A percentile compares a stretch with the other conserved stretches of the same genome.
These are phyloP conservation scores for Apiotrichum brassicae DNA, from an alignment of 1,284 basidiomycete genomes.

Conservation along the genomic window DNA sequence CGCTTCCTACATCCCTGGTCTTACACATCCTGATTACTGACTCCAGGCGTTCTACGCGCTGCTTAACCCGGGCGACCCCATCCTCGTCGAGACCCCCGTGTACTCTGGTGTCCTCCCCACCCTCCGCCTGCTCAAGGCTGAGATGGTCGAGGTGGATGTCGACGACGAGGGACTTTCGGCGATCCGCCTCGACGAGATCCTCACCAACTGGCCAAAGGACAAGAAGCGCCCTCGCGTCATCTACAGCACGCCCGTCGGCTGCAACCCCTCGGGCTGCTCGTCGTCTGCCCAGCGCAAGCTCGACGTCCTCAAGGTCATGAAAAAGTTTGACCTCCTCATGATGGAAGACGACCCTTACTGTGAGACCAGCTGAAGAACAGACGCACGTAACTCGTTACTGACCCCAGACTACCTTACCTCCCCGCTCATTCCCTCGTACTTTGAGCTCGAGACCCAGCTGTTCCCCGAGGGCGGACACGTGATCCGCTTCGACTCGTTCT, in stretches of 20 bases:
- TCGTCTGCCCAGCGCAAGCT: conserved; percentile 65
- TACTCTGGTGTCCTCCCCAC: conserved; percentile 57
- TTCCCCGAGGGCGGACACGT: conserved; percentile 61
- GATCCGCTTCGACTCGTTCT: conserved; percentile 77
- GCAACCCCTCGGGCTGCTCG: conserved; percentile 78
- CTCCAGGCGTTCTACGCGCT: conserved; percentile 55
- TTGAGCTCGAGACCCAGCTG: conserved; percentile 59
- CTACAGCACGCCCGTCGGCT: conserved; percentile 59
- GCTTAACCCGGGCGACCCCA: conserved; percentile 71
- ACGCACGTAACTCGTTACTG: conserved; percentile 52
- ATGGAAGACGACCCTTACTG: conserved; percentile 82
- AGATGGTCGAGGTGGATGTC: conserved; percentile 69
- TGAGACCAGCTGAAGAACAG: conserved; percentile 12
- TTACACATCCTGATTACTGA: no score
- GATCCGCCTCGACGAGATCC: conserved; percentile 56
- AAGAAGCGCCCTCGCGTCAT: conserved; percentile 71
- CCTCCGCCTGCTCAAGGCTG: conserved; percentile 38
- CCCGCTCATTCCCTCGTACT: conserved; percentile 61
- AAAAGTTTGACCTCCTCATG: conserved; percentile 71
- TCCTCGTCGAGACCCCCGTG: conserved; percentile 78
- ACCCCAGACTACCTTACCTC: conserved; percentile 55
- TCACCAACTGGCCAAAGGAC: conserved; percentile 68
- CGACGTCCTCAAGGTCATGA: conserved; percentile 67
- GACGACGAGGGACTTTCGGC: conserved; percentile 71
- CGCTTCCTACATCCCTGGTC: no score